Percentiles rank a stretch among this genome's conserved stretches.
These are phyloP conservation scores for Vairimorpha ceranae DNA, from an alignment of 371 early-diverging fungal species.

Conservation along the genomic window DNA sequence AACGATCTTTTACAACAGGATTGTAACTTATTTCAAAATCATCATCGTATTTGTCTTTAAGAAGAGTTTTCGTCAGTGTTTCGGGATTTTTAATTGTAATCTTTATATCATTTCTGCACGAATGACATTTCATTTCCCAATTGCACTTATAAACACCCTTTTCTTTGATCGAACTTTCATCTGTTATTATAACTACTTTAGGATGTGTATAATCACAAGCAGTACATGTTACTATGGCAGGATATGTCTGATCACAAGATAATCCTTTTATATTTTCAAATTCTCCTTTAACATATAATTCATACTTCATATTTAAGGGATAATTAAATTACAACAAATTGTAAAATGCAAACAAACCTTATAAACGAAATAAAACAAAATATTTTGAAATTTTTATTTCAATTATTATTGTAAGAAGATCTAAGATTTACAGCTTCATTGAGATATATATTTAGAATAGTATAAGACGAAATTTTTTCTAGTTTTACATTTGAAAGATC, in stretches of 20 bases:
- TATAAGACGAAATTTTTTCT: not conserved
- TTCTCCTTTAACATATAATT: slow-evolving; percentile 23
- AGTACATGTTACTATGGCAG: slow-evolving; percentile 23
- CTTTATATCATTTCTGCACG: slow-evolving; percentile 23
- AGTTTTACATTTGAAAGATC: not conserved
- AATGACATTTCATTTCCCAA: slow-evolving; percentile 19
- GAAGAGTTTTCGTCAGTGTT: not conserved
- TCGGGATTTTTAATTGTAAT: slow-evolving; percentile 15
- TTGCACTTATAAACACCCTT: slow-evolving; percentile 22
- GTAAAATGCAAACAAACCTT: not conserved
- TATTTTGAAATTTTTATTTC: not conserved
- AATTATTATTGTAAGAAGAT: too few species aligned
- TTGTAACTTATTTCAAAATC: slow-evolving; percentile 1
- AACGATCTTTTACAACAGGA: slow-evolving; percentile 9
- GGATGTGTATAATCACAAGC: slow-evolving; percentile 19
- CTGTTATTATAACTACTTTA: slow-evolving; percentile 34
- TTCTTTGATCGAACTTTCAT: slow-evolving; percentile 5
- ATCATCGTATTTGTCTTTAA: slow-evolving; percentile 15
- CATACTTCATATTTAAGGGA: slow-evolving; percentile 13
- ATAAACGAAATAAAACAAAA: not conserved
- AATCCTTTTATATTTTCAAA: slow-evolving; percentile 34
- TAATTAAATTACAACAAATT: not conserved
- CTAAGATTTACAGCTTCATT: not conserved
- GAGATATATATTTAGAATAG: not conserved
- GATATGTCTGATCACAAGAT: slow-evolving; percentile 22